Evolutionary conservation across 495 filamentous ascomycete genomes (phyloP), one percentile per base, ranked within the genome.

Genomic region (Lineolata rhizophorae): DNA sequence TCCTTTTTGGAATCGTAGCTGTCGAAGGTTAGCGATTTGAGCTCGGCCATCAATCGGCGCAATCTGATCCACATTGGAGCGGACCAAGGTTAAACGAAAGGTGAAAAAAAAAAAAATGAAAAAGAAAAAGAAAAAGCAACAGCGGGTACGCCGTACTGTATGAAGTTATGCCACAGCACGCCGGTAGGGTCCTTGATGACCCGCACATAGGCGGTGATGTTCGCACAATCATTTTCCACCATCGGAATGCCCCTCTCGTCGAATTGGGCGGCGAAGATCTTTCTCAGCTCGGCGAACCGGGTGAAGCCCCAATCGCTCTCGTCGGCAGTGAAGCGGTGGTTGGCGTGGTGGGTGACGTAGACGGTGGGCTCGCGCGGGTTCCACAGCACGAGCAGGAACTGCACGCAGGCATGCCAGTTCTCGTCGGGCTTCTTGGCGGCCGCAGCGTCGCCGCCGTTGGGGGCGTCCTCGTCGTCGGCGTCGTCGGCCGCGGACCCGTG

Each of bases 251-350:
- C 63, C 39, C 55, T 60, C 20, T 67, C 62, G 30, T 83, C 70
- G 66, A 70, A 90, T 4, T 62, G 57, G 14, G 64, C 48, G 34
- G 62, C 70, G 48, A 93, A 91, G 44, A 94, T 68, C 44, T 68
- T 74, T 19, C 80, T 66, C 29, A 90, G 55, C 43, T 94, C 84
- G 14, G 73, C 69, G 47, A 94, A 99, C 32, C 82, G 55, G 3
- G 90, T 95, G 46, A 99, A 99, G 1, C 87, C 87, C 87, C 87
- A 99, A 43, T 99, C 87, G n/a, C 79, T 79, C 54, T 99, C 87
- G 14, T 94, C 85, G 25, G 72, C 74, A 8, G 78, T 93, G 48
- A 93, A 99, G 32, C 87, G 73, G 45, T 99, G 87, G 35, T 81
- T 80, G 3, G 72, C 72, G 3, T 60, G 39, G 39, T 79, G 84